Evolutionary conservation across 169 alveolate genomes (phyloP), one percentile per base, ranked within the genome.

Genomic region (Babesia gibsoni): DNA sequence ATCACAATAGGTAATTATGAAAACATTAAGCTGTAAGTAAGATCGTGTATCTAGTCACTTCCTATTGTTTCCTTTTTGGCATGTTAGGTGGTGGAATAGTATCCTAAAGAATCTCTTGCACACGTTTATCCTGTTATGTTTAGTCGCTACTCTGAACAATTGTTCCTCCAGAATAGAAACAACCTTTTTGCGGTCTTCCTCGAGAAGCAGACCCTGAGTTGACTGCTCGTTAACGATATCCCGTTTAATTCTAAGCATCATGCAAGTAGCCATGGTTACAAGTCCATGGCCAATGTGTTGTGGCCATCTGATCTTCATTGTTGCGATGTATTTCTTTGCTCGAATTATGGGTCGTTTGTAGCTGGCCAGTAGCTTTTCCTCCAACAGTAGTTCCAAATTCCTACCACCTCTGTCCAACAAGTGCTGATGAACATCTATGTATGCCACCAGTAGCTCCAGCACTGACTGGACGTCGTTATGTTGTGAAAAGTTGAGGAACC

Each of bases 351-450:
- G 87, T 39, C 32, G 52, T 25, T 39, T 37, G 67, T 4, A 78
- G 64, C 87, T 78, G 14, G 20, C 22, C 45, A 84, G 32, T 39
- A 90, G 89, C 37, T 72, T 82, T 16, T 66, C 77, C 48, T 89
- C 92, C 65, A 90, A 53, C 18, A 90, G 52, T 20, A 70, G 58
- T 63, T 84, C 83, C 83, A 90, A 50, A 48, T 78, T 84, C 41
- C 74, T 70, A 23, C 91, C 92, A 22, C 92, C 92, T 52, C 80
- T 74, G 45, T 58, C 89, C 32, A 90, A 73, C 48, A 90, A 83
- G 43, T 88, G 86, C 63, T 88, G 91, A 74, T 90, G 95, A 41
- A 86, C 93, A 59, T 89, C 94, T n/a, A 90, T 90, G 78, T 85
- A 90, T 3, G 95, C 88, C 41, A 86, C 78, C 56, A 88, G 48